phyloP scores from a whole-genome alignment of 78 protist species.

The Protostelium mycophagum region DNA sequence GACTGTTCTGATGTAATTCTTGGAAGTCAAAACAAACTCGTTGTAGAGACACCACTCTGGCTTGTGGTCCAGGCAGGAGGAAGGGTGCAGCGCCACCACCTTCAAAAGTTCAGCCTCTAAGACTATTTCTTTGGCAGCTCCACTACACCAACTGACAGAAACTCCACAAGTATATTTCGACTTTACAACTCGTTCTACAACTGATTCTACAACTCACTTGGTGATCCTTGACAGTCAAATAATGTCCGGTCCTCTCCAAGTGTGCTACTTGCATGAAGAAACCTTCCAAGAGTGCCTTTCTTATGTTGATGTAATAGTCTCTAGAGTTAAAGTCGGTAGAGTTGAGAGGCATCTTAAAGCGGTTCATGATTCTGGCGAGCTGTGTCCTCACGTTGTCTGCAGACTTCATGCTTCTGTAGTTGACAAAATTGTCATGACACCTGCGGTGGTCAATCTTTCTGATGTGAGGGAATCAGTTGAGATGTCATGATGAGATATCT shows the following conservation, averaged over 20 bases:
- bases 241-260: constrained; percentile 90
- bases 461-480: not conserved
- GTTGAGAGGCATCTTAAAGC: constrained; percentile 41
- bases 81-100: constrained; percentile 91
- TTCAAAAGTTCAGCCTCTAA: too few species aligned
- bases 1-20: constrained; percentile 92
- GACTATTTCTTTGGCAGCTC: too few species aligned
- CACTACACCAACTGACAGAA: too few species aligned
- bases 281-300: constrained; percentile 86
- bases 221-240: constrained; percentile 94
- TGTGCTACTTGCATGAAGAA: constrained; percentile 98
- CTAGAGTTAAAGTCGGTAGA: constrained; percentile 45
- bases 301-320: constrained; percentile 85
- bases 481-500: too few species aligned
- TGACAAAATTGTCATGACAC: constrained; percentile 88
- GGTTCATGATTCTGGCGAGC: constrained; percentile 78
- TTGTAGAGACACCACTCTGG: constrained; percentile 97
- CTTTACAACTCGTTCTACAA: not conserved
- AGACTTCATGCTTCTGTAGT: constrained; percentile 78
- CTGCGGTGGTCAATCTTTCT: too few species aligned
- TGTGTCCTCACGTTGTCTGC: constrained; percentile 93
- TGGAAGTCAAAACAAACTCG: constrained; percentile 96
- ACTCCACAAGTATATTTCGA: constrained; percentile 1
- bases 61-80: constrained; percentile 81
- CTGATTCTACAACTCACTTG: constrained; percentile 38